Conservation (phyloP, 257 asterid species). For the Oldenlandia corymbosa region DNA sequence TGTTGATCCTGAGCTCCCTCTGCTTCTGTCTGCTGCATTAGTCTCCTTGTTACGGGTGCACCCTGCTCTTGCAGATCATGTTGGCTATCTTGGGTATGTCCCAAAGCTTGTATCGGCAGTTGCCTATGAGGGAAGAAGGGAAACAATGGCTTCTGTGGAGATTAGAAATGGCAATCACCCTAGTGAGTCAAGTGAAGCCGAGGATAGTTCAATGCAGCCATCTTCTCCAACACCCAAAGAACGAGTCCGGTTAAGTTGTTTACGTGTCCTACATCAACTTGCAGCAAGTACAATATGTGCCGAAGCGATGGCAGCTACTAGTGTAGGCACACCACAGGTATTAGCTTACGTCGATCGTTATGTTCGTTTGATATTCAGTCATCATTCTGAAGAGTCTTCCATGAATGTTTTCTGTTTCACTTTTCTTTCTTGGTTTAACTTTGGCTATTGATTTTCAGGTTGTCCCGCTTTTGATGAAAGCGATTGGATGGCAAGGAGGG, state of each 20-base stretch:
- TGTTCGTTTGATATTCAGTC: not conserved
- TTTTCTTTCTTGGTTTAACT: slow-evolving; percentile 17
- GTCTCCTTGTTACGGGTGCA: slow-evolving; percentile 91
- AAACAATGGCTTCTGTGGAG: slow-evolving; percentile 73
- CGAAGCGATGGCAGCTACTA: slow-evolving; percentile 99
- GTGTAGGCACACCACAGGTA: slow-evolving; percentile 96
- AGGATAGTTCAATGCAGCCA: slow-evolving; percentile 47
- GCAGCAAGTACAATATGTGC: slow-evolving; percentile 98
- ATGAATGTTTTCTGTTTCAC: not conserved
- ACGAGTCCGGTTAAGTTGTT: slow-evolving; percentile 92
- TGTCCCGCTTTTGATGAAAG: slow-evolving; percentile 96
- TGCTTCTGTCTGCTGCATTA: slow-evolving; percentile 92
- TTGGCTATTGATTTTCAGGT: slow-evolving; percentile 49
- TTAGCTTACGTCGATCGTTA: slow-evolving; percentile 5
- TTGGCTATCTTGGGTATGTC: slow-evolving; percentile 93
- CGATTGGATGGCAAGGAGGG: slow-evolving; percentile 99
- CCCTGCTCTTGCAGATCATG: slow-evolving; percentile 99
- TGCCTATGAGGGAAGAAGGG: slow-evolving; percentile 94
- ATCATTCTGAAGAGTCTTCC: not conserved
- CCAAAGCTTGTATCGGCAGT: slow-evolving; percentile 95
- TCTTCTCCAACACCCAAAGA: slow-evolving; percentile 78
- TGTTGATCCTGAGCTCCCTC: slow-evolving; percentile 89
- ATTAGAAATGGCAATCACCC: slow-evolving; percentile 21
- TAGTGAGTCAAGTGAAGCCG: slow-evolving; percentile 43
- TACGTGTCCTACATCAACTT: slow-evolving; percentile 96